Evolutionary conservation across 148 eudicot species (phyloP).

Genomic region (Limonium bicolor): DNA sequence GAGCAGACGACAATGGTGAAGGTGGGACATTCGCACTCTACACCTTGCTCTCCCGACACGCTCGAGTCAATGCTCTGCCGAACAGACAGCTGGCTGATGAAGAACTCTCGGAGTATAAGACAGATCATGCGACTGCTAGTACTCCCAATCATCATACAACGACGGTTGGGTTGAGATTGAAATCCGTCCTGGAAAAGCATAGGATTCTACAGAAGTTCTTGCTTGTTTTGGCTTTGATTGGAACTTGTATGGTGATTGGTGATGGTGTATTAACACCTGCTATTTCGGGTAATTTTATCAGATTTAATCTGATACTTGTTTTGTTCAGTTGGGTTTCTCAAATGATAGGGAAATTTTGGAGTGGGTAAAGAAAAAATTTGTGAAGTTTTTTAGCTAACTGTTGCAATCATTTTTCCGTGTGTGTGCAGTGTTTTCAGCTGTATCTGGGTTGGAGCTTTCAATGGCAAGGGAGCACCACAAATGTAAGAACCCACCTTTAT

Average conservation of each 20-base stretch:
- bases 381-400: too few relatives aligned
- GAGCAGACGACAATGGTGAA: conserved; percentile 97
- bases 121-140: conserved; percentile 17
- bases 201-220: conserved; percentile 60
- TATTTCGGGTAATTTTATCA: conserved; percentile 81
- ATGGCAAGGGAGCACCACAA: conserved; percentile 42
- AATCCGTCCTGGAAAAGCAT: conserved; percentile 63
- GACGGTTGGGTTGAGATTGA: conserved; percentile 42
- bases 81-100: conserved; percentile 78
- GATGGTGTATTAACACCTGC: conserved; percentile 92
- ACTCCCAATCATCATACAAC: conserved; percentile 13
- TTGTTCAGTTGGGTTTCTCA: too few relatives aligned
- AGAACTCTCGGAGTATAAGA: conserved; percentile 64
- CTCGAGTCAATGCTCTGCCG: conserved; percentile 74
- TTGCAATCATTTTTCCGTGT: conserved; percentile 1
- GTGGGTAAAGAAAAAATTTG: too few relatives aligned
- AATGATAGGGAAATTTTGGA: too few relatives aligned
- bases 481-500: conserved; percentile 20
- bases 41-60: conserved; percentile 74
- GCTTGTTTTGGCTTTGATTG: conserved; percentile 74
- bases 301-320: too few relatives aligned
- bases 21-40: conserved; percentile 97
- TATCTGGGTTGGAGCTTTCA: conserved; percentile 62
- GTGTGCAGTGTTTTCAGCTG: conserved; percentile 62
- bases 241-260: conserved; percentile 98